Evolutionary conservation across 2,329 filamentous ascomycete species (phyloP).

Genomic region (Penicillium sp.): DNA sequence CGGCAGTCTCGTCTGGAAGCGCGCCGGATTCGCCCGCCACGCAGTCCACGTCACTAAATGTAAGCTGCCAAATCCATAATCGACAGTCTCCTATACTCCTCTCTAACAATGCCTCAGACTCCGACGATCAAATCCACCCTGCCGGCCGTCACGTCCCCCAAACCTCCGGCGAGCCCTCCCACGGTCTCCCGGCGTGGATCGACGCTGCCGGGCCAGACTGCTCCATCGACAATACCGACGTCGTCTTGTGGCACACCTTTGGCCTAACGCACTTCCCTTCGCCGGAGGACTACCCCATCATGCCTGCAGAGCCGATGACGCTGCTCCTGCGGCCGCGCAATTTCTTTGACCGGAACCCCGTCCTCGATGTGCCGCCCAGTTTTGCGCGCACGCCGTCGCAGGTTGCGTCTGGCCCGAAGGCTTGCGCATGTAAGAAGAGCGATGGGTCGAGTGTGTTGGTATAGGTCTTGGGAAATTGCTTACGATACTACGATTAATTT

Average conservation of each 20-base stretch:
- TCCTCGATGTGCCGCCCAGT: conserved; percentile 74
- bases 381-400: conserved; percentile 71
- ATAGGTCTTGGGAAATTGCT: too few relatives aligned
- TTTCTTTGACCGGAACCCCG: conserved; percentile 78
- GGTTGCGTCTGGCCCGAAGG: conserved; percentile 48
- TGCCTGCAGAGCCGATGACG: conserved; percentile 84
- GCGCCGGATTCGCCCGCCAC: conserved; percentile 82
- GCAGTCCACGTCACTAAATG: conserved; percentile 87
- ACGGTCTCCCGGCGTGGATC: conserved; percentile 74
- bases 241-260: conserved; percentile 93
- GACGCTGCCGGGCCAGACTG: conserved; percentile 60
- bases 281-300: conserved; percentile 88
- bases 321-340: conserved; percentile 74
- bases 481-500: too few relatives aligned
- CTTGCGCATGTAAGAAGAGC: conserved; percentile 37
- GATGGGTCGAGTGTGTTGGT: conserved; percentile 42
- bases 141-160: conserved; percentile 85
- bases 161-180: conserved; percentile 73
- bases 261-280: conserved; percentile 85
- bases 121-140: conserved; percentile 77
- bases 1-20: conserved; percentile 80
- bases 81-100: neutral
- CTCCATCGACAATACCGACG: conserved; percentile 73
- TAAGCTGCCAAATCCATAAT: conserved; percentile 47
- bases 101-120: conserved; percentile 52